Base-by-base conservation (phyloP, 257 asterid species). In the Scutellaria baicalensis region DNA sequence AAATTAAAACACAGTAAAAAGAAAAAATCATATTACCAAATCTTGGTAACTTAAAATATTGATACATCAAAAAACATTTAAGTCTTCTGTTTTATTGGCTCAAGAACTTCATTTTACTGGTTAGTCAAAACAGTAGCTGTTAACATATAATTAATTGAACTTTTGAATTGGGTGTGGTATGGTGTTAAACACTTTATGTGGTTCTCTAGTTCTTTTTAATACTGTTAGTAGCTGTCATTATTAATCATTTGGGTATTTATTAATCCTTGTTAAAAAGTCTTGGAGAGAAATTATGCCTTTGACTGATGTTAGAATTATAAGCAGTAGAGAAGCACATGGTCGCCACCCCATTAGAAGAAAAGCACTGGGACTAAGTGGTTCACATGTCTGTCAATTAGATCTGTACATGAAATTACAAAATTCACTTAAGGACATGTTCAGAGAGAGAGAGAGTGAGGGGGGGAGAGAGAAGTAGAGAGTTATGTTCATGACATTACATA, bases 361-460 rank as follows among this genome's bases (percentile, higher is more conserved):
- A 64, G 64, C 82, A 69, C 55, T 77, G 50, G 35, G 60, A 65
- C 77, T 72, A 78, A 68, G 86, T 80, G 84, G 86, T 83, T 92
- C 97, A 89, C 98, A 88, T 85, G 94, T 67, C 76, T 76, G 71
- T 68, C 81, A 74, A 71, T 45, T 79, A 78, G 84, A 86, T 83
- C 83, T 80, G 81, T 73, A 27, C 78, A 78, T 74, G 79, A 81
- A 77, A 77, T 78, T 83, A 76, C 86, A 70, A 75, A 62, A 72
- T 70, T 75, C 77, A 73, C 66, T 66, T 48, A 69, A 48, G 50
- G 81, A 80, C 84, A 69, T 83, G 78, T 66, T 73, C 66, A 55
- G 66, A 5, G 69, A 56, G n/a, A n/a, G n/a, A n/a, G n/a, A n/a
- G n/a, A n/a, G n/a, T n/a, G n/a, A n/a, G n/a, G n/a, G n/a, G n/a